Base-by-base conservation (phyloP, 768 basidiomycete species). In the Phylloporus scabripes region DNA sequence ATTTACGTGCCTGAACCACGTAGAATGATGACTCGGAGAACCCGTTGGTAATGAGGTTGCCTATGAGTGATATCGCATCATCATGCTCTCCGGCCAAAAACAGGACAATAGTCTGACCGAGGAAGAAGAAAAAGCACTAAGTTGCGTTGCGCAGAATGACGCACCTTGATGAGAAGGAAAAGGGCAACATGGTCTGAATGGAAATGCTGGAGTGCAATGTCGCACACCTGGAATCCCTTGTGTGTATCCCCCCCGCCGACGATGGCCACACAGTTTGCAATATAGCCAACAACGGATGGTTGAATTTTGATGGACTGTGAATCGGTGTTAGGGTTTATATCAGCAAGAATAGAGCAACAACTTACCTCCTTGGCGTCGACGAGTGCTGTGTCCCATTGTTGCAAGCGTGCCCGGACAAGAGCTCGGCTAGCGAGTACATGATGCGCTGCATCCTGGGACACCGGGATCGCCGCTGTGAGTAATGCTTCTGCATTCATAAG, bases 371-470 rank as follows among this genome's bases (percentile, higher is more conserved):
- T 15, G 5, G 39, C 39, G 12, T 40, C 39, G 7, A 4, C 23
- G 21, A 40, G 18, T 9, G 49, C 49, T 4, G n/a, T 10, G 24
- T 46, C 48, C 48, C 48, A 53, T 4, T 42, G 10, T 17, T 12
- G 17, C 18, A 50, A 17, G 28, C 21, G 52, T n/a, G 45, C 21
- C 17, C 45, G n/a, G 4, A 46, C 15, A 17, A 53, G 33, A 1
- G 52, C 49, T 32, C 45, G 45, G 32, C 12, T 15, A 11, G 48
- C 48, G 11, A 53, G 33, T 2, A 15, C 23, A 23, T 24, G 39
- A 24, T 40, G 39, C 5, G 26, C 15, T 8, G 14, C 4, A 12
- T 31, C 28, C 17, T 12, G 15, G 10, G 38, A 2, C 8, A 15
- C n/a, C 7, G 17, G 11, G 8, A 42, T 43, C n/a, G 42, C n/a